Evolutionary conservation across 768 basidiomycete genomes (phyloP).

Genomic region (Termitomyces titanicus): DNA sequence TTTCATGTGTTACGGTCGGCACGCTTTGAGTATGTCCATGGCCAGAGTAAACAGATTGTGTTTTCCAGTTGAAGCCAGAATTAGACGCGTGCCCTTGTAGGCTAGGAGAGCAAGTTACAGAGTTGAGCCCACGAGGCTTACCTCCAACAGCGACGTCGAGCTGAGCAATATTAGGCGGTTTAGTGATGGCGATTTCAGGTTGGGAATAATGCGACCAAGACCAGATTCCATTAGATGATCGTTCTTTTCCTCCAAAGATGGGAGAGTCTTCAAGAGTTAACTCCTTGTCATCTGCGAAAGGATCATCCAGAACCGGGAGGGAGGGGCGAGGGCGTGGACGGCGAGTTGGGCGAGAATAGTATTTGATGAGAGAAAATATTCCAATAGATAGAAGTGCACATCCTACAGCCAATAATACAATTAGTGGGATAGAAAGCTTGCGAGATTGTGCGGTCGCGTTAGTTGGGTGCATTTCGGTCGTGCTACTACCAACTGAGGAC

Average conservation of each 20-base stretch:
- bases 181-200: constrained; percentile 20
- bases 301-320: constrained; percentile 66
- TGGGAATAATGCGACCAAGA: constrained; percentile 55
- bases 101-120: constrained; percentile 10
- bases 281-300: constrained; percentile 41
- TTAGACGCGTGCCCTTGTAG: constrained; percentile 10
- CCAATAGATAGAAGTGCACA: constrained; percentile 46
- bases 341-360: constrained; percentile 46
- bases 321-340: constrained; percentile 66
- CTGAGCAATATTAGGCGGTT: constrained; percentile 10
- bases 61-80: constrained; percentile 12
- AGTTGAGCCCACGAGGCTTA: constrained; percentile 6
- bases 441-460: constrained; percentile 19
- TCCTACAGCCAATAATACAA: constrained; percentile 53
- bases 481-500: constrained; percentile 3
- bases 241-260: constrained; percentile 74
- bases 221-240: constrained; percentile 49
- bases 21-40: constrained; percentile 16
- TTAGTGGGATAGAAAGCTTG: constrained; percentile 43
- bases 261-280: constrained; percentile 58
- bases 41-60: constrained; percentile 23
- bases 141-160: constrained; percentile 3
- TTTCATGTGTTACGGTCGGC: constrained; percentile 15
- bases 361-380: constrained; percentile 42
- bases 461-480: not conserved